Evolutionary conservation across 1,139 yeast genomes (phyloP).

Genomic region (Yamadazyma spencermartinsiae): DNA sequence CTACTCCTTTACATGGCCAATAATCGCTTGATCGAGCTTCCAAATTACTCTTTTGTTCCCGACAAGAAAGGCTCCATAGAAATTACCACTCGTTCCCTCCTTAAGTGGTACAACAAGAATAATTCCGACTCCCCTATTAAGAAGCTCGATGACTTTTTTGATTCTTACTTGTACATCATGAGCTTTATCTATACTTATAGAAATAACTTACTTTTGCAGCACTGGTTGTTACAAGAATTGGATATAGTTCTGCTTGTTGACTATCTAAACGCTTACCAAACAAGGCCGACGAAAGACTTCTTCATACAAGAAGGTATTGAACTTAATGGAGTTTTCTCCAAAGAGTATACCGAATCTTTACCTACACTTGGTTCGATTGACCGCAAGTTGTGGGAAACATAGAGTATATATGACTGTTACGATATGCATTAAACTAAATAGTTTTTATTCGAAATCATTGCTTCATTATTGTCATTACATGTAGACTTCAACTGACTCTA

Average conservation of each 20-base stretch:
- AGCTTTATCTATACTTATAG: slow-evolving; percentile 22
- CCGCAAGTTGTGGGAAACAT: slow-evolving; percentile 5
- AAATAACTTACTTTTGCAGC: slow-evolving; percentile 17
- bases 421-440: slow-evolving; percentile 4
- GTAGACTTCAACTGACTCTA: not conserved
- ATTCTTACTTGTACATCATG: slow-evolving; percentile 36
- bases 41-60: not conserved
- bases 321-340: slow-evolving; percentile 11
- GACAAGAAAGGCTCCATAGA: not conserved
- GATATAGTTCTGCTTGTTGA: slow-evolving; percentile 16
- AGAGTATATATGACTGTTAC: not conserved
- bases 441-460: slow-evolving; percentile 34
- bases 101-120: slow-evolving; percentile 1
- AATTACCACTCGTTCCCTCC: not conserved
- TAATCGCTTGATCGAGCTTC: slow-evolving; percentile 2
- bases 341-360: no score
- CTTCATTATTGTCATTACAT: slow-evolving; percentile 22
- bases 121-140: slow-evolving; percentile 2
- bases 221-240: slow-evolving; percentile 12
- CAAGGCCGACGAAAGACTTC: slow-evolving; percentile 9
- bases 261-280: slow-evolving; percentile 11
- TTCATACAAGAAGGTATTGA: slow-evolving; percentile 10
- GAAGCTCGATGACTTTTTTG: slow-evolving; percentile 44
- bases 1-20: slow-evolving; percentile 10
- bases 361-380: not conserved